Conservation (phyloP, 805 yeast genomes). For the Metschnikowia aberdeeniae region DNA sequence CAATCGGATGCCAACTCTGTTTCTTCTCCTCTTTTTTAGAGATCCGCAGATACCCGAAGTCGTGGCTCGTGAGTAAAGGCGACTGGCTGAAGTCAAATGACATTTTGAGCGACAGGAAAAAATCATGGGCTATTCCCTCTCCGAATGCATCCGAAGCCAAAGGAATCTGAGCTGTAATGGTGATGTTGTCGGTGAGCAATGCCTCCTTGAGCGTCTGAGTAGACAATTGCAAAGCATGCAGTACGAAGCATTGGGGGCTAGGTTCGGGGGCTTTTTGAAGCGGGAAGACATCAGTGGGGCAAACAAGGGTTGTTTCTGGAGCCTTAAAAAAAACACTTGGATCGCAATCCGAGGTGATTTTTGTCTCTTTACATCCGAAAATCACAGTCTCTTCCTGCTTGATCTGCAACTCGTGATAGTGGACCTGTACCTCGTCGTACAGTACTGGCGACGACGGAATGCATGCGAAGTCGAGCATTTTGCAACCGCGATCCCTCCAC, state of each 20-base stretch:
- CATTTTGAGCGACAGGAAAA: not conserved
- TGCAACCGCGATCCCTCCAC: not conserved
- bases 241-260: not conserved
- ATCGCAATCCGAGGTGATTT: too few relatives aligned
- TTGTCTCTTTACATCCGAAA: too few relatives aligned
- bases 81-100: not conserved
- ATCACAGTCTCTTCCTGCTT: not conserved
- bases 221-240: not conserved
- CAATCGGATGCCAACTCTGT: not conserved
- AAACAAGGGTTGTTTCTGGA: not conserved
- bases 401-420: not conserved
- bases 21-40: not conserved
- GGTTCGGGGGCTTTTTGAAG: not conserved
- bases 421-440: not conserved
- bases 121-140: not conserved
- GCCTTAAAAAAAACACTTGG: too few relatives aligned
- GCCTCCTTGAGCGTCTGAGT: not conserved
- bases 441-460: conserved; percentile 1
- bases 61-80: not conserved
- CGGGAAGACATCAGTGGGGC: conserved; percentile 2
- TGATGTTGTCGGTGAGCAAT: conserved; percentile 1
- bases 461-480: not conserved
- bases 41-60: not conserved
- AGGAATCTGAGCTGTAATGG: not conserved
- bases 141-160: not conserved